Conservation (phyloP, 2,329 filamentous ascomycete species). For the Verticillium zaregamsianum region DNA sequence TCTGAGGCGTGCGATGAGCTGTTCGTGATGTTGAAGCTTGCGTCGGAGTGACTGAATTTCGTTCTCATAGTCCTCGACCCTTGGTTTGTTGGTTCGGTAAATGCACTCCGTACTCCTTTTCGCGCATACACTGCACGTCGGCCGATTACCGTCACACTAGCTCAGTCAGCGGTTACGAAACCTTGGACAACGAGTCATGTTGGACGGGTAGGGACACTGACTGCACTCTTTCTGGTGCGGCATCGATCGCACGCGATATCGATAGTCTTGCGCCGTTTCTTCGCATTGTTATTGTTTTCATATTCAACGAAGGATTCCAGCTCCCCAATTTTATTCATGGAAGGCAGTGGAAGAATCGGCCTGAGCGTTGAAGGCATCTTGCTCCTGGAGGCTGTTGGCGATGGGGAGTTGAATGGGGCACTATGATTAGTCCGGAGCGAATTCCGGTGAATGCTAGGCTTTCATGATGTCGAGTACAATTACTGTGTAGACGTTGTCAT, state of each 20-base stretch:
- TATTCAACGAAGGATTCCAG: not conserved
- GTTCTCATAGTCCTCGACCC: not conserved
- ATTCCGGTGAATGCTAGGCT: not conserved
- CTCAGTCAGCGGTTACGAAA: not conserved
- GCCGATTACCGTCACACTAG: not conserved
- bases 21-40: not conserved
- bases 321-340: not conserved
- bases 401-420: not conserved
- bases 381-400: not conserved
- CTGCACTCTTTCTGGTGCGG: not conserved
- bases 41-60: not conserved
- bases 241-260: not conserved
- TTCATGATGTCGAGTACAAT: not conserved
- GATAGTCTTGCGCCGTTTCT: not conserved
- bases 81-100: not conserved
- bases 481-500: not conserved
- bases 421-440: not conserved
- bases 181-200: not conserved
- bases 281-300: not conserved
- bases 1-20: not conserved
- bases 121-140: too few species aligned
- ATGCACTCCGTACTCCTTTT: too few species aligned
- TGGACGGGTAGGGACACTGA: not conserved
- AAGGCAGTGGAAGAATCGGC: not conserved
- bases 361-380: not conserved